These are phyloP conservation scores for Oryza coarctata DNA, from an alignment of 176 grass and related monocot species.

Conservation along the genomic window DNA sequence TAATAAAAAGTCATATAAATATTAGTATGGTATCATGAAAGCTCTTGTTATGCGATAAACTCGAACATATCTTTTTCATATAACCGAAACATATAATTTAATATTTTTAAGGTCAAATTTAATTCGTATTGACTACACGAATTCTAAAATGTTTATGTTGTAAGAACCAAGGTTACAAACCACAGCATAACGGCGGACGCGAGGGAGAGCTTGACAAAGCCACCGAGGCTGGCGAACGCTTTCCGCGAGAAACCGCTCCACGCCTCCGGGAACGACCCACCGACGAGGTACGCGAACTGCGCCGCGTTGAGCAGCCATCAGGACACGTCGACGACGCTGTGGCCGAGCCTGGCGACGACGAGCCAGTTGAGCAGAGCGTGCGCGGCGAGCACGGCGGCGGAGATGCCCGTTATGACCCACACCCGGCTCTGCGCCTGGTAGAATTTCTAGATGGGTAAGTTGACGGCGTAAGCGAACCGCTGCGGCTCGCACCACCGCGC, in stretches of 20 bases:
- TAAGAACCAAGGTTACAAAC: constrained; percentile 32
- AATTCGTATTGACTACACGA: too few species aligned
- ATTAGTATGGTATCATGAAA: too few species aligned
- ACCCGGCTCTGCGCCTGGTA: constrained; percentile 73
- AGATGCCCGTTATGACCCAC: constrained; percentile 51
- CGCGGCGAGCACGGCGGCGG: constrained; percentile 25
- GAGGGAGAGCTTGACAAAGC: constrained; percentile 66
- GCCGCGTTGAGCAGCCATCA: constrained; percentile 58
- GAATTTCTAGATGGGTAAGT: constrained; percentile 81
- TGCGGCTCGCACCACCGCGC: constrained; percentile 55
- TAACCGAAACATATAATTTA: too few species aligned
- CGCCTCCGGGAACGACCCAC: constrained; percentile 51
- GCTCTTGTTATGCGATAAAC: too few species aligned
- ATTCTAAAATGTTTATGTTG: too few species aligned
- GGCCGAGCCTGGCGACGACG: constrained; percentile 43
- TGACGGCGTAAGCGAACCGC: constrained; percentile 59
- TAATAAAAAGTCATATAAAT: too few species aligned
- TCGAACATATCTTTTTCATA: too few species aligned
- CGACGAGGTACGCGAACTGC: constrained; percentile 53
- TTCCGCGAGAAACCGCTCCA: constrained; percentile 63
- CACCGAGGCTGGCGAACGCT: constrained; percentile 51
- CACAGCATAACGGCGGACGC: constrained; percentile 80
- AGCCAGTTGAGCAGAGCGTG: constrained; percentile 59
- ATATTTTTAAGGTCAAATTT: too few species aligned
- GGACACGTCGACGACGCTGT: constrained; percentile 52